Percentiles rank a stretch among this genome's conserved stretches.
These are phyloP conservation scores for Tylopilus balloui DNA, from an alignment of 768 basidiomycete species.

Conservation along the genomic window DNA sequence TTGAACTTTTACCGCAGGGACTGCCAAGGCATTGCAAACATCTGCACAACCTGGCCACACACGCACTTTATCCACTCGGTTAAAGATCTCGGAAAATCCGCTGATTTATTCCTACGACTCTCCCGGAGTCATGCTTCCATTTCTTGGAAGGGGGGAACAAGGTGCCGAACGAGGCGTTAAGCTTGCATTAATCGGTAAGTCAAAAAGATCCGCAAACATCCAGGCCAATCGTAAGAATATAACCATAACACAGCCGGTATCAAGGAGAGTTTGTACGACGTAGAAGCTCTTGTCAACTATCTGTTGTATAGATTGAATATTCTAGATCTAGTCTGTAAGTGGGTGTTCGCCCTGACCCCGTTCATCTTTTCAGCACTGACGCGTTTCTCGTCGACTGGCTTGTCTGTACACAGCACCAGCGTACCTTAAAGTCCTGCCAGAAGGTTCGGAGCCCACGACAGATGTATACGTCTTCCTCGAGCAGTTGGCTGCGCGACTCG, in stretches of 20 bases:
- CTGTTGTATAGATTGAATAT: slow-evolving; percentile 81
- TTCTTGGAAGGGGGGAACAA: slow-evolving; percentile 76
- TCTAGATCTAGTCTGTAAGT: slow-evolving; percentile 66
- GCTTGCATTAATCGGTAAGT: slow-evolving; percentile 87
- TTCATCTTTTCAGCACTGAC: slow-evolving; percentile 3
- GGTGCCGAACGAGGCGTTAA: slow-evolving; percentile 92
- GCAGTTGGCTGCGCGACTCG: slow-evolving; percentile 65
- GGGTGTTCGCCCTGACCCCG: neutral
- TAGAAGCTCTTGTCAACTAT: slow-evolving; percentile 81
- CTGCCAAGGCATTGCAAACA: slow-evolving; percentile 86
- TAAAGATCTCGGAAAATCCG: slow-evolving; percentile 79
- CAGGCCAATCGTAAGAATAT: neutral
- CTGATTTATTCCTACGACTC: slow-evolving; percentile 92
- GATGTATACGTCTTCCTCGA: slow-evolving; percentile 65
- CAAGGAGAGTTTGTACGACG: slow-evolving; percentile 88
- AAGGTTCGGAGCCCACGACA: slow-evolving; percentile 50
- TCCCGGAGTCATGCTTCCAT: slow-evolving; percentile 96
- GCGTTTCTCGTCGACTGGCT: neutral
- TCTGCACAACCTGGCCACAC: slow-evolving; percentile 90
- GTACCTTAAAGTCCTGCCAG: slow-evolving; percentile 60
- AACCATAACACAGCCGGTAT: slow-evolving; percentile 65
- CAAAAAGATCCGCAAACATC: slow-evolving; percentile 12
- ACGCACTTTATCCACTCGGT: slow-evolving; percentile 78
- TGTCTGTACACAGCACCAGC: slow-evolving; percentile 51
- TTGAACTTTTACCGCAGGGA: slow-evolving; percentile 38